Base-by-base conservation (phyloP, 2,329 filamentous ascomycete species). In the Cadophora sp. region DNA sequence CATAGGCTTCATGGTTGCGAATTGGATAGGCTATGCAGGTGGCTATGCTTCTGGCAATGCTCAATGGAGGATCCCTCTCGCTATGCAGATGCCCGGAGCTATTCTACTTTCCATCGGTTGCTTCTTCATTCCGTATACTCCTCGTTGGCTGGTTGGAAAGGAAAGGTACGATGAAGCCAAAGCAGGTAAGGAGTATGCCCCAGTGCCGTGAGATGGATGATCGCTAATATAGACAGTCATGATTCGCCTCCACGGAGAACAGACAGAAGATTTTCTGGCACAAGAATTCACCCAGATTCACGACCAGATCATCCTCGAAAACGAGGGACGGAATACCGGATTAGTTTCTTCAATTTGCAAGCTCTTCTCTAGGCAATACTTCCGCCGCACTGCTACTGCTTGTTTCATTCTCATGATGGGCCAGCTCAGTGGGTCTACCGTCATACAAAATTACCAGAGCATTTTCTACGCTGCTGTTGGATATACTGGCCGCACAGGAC, bases 391-490 rank as follows among this genome's bases (percentile, higher is more conserved):
- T 1, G 65, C 76, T 2, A 76, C 76, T 7, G 77, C 77, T 12
- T 73, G 74, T 19, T 77, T 79, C 67, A 77, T 80, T 43, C 68
- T 80, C 62, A 69, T 73, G 66, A 79, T 79, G 74, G 75, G 75
- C 22, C 75, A 79, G 62, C 74, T 81, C 31, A 77, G 74, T 53
- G 79, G 79, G 9, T 78, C 79, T 0, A 72, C 75, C 1, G 78
- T 79, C 46, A 80, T 80, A 27, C 78, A 80, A 61, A 79, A 80
- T 64, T 80, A 78, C 66, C 79, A 81, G 65, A 77, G 71, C 60
- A 77, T 77, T 24, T 77, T 80, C 51, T 81, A 80, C 64, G 73
- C 73, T 4, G 71, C 73, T 3, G 72, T 80, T 8, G 79, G 79
- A 4, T 79, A 77, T 56, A 74, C 72, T 1, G 78, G 78, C 2